Percentiles rank a stretch among this genome's conserved stretches.
phyloP scores from a whole-genome alignment of 345 rosid genomes.

The Clausena lansium region DNA sequence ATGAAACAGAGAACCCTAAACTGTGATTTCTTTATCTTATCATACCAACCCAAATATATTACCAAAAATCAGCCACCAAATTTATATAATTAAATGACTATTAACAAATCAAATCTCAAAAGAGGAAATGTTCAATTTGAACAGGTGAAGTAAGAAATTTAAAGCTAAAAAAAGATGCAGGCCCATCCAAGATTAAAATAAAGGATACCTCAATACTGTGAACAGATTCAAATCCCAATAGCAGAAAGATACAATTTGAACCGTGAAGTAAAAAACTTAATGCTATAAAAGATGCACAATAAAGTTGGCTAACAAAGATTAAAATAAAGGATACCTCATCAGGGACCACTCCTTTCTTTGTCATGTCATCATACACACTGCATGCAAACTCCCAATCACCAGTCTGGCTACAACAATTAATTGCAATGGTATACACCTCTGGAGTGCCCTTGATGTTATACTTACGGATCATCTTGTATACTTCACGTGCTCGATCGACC shows the following conservation, averaged over 20 bases:
- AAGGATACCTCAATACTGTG: constrained; percentile 56
- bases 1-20: neutral
- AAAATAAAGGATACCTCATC: constrained; percentile 62
- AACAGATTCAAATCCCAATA: neutral
- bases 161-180: neutral
- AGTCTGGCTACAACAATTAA: constrained; percentile 75
- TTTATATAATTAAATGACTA: neutral
- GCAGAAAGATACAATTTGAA: constrained; percentile 3
- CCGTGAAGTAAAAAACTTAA: neutral
- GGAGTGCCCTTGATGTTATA: constrained; percentile 85
- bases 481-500: constrained; percentile 84
- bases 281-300: neutral
- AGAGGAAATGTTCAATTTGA: neutral
- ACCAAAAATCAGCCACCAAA: neutral
- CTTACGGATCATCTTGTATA: constrained; percentile 67
- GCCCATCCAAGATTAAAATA: neutral
- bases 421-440: constrained; percentile 85
- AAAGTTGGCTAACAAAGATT: neutral
- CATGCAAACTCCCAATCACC: constrained; percentile 89
- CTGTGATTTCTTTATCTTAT: neutral
- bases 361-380: constrained; percentile 72
- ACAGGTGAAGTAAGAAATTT: neutral
- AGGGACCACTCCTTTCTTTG: constrained; percentile 63
- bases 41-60: neutral
- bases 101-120: neutral